Evolutionary conservation across 164 flowering plant genomes (phyloP).

Genomic region (Umbilicus rupestris): DNA sequence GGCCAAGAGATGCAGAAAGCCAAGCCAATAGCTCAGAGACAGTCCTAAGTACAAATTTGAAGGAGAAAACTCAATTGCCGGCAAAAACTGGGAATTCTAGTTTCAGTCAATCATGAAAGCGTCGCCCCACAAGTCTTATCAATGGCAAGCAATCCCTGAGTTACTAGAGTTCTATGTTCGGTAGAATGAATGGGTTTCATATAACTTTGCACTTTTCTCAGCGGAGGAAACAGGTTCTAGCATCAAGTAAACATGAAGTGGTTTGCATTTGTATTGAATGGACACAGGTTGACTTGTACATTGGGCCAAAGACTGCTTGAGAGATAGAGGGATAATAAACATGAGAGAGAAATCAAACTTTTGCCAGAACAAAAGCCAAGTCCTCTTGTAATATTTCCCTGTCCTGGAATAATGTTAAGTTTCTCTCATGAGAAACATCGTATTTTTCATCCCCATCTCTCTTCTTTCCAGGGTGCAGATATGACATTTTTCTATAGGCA

Average conservation of each 20-base stretch:
- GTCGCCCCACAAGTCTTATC: slow-evolving; percentile 8
- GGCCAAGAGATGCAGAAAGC: slow-evolving; percentile 60
- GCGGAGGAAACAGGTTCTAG: background rate
- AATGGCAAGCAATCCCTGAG: slow-evolving; percentile 12
- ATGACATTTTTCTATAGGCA: no score
- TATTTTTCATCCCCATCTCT: no score
- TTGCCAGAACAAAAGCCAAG: no score
- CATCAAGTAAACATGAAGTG: slow-evolving; percentile 2
- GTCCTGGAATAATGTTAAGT: no score
- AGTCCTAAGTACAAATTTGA: slow-evolving; percentile 31
- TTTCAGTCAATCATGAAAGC: slow-evolving; percentile 35
- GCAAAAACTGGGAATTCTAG: slow-evolving; percentile 32
- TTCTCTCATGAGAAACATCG: no score
- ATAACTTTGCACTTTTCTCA: background rate
- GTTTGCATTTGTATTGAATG: background rate
- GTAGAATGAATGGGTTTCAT: slow-evolving; percentile 10
- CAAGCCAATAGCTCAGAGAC: slow-evolving; percentile 45
- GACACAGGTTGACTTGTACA: background rate
- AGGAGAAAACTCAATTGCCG: slow-evolving; percentile 39
- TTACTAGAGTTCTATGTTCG: slow-evolving; percentile 11
- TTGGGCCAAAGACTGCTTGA: background rate
- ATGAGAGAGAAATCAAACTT: no score
- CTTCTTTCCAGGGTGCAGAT: no score
- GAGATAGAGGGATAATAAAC: no score
- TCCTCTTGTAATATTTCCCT: no score